Conservation (phyloP, 2,329 filamentous ascomycete species). For the Cephalotrichum gorgonifer region DNA sequence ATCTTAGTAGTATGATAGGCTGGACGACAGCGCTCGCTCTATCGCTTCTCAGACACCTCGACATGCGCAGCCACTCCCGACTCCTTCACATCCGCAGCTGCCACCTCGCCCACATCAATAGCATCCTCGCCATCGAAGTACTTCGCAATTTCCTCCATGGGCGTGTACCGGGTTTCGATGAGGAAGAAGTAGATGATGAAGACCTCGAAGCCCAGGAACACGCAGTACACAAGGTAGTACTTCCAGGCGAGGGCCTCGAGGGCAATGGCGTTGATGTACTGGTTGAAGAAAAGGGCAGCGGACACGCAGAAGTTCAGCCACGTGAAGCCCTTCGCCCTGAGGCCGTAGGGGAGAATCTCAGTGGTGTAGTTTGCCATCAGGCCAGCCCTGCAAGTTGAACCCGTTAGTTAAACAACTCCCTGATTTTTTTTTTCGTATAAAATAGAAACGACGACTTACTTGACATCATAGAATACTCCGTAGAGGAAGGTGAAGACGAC, state of each 20-base stretch:
- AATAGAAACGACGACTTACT: conserved; percentile 32
- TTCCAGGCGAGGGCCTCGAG: conserved; percentile 11
- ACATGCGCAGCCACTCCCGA: not conserved
- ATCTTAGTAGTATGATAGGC: no score
- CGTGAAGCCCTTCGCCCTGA: conserved; percentile 15
- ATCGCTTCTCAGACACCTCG: no score
- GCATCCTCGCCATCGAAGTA: conserved; percentile 27
- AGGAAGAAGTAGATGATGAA: conserved; percentile 16
- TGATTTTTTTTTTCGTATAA: no score
- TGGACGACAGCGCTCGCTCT: no score
- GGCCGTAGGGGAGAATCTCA: conserved; percentile 16
- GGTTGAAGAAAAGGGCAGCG: conserved; percentile 10
- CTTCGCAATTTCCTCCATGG: conserved; percentile 27
- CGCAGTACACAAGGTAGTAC: conserved; percentile 11
- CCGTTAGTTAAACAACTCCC: no score
- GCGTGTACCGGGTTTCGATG: conserved; percentile 25
- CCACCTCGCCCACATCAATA: not conserved
- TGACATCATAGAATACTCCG: conserved; percentile 20
- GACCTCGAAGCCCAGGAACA: conserved; percentile 9
- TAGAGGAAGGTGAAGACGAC: conserved; percentile 23
- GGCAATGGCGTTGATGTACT: conserved; percentile 12
- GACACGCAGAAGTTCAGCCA: conserved; percentile 12
- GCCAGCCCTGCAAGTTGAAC: conserved; percentile 13
- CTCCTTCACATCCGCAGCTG: conserved; percentile 2
- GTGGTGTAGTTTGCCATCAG: conserved; percentile 14